Conservation (phyloP, 2,329 filamentous ascomycete genomes). For the Beauveria caledonica region DNA sequence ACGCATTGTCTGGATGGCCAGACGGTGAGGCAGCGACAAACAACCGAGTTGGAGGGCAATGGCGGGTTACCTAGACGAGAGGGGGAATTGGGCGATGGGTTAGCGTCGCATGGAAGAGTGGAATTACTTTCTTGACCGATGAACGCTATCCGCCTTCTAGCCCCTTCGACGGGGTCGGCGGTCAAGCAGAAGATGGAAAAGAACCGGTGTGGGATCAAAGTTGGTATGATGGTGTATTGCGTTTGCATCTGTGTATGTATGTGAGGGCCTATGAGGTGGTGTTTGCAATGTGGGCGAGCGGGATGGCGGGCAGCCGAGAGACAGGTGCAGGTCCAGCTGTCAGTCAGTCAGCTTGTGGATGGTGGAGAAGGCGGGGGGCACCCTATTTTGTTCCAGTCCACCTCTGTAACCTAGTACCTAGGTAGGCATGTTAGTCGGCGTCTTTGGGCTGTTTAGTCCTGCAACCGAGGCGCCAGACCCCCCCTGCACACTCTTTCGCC, state of each 20-base stretch:
- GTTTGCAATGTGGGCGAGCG: conserved; percentile 1
- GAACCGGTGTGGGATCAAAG: conserved; percentile 8
- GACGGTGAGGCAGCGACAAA: neutral
- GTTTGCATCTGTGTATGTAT: neutral
- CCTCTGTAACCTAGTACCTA: too few species aligned
- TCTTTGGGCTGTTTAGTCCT: neutral
- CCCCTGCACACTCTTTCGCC: neutral
- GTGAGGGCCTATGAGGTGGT: neutral
- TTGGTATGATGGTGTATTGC: neutral
- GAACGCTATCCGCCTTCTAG: conserved; percentile 2
- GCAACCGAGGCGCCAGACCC: neutral
- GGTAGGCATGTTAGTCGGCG: neutral
- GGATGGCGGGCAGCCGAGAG: neutral
- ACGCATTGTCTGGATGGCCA: neutral
- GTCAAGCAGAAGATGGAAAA: conserved; percentile 5
- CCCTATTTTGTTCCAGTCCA: too few species aligned
- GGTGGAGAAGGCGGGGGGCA: neutral
- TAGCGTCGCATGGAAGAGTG: conserved; percentile 7
- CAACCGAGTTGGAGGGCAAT: neutral
- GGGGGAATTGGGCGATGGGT: neutral
- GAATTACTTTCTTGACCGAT: conserved; percentile 7
- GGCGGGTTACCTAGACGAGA: neutral
- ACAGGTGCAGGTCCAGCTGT: conserved; percentile 1
- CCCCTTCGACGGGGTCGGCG: neutral
- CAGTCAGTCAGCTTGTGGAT: neutral